Base-by-base conservation (phyloP, 805 yeast genomes). In the Wickerhamomyces bovis region DNA sequence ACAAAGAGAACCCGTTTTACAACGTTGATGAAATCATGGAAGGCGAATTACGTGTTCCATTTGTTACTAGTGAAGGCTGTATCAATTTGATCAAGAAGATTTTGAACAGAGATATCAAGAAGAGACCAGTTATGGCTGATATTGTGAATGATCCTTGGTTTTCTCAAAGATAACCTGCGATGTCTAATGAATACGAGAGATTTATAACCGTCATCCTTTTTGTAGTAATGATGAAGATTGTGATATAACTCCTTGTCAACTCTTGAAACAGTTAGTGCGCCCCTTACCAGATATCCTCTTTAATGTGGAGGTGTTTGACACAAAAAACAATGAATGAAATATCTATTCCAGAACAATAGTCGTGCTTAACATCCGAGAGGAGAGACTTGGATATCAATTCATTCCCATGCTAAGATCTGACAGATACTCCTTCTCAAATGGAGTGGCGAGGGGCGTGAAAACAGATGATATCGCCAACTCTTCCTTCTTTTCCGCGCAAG, bases 11-110 rank as follows among this genome's bases (percentile, higher is more conserved):
- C 58, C 99, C 99, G 9, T 94, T 92, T 59, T 88, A 89, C 64
- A 89, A 88, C 61, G 95, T 90, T 42, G 97, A 92, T 64, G 98
- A 90, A 63, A 94, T 94, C 45, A 80, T 90, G 79, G 96, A 89
- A 54, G 96, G 95, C 1, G 90, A 84, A 42, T 66, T 90, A 51
- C 75, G 86, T 41, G 71, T 89, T 36, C 95, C 95, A 1, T 71
- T 68, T 50, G 72, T 76, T n/a, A 58, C 68, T 38, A 80, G 87
- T 56, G 81, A 76, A 1, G 76, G 70, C 2, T 78, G 90, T 55
- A 67, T 79, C 23, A 72, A 71, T 6, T 70, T 90, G 60, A 84
- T 90, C 39, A 69, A 69, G 48, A 71, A 61, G 54, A 86, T 90
- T 39, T 70, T 92, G 50, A 78, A 78, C n/a, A 75, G 94, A 43